phyloP scores from a whole-genome alignment of 352 stramenopile species.

The Phytophthora cactorum region DNA sequence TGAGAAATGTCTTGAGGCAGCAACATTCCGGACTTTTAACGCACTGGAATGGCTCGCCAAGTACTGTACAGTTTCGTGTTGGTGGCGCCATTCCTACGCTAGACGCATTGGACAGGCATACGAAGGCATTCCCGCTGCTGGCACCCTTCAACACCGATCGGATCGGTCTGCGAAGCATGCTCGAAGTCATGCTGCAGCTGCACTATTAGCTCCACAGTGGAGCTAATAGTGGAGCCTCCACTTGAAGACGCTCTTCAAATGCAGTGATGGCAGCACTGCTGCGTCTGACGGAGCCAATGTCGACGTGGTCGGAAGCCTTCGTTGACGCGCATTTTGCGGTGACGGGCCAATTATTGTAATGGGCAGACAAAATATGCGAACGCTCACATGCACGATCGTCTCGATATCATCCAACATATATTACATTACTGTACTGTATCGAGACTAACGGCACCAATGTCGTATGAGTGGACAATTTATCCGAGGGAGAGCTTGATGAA shows the following conservation, averaged over 20 bases:
- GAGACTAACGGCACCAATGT: too few relatives aligned
- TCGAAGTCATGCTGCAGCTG: conserved; percentile 11
- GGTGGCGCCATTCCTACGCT: conserved; percentile 14
- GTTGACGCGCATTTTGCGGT: neutral
- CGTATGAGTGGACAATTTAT: neutral
- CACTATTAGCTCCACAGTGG: neutral
- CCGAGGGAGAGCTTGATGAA: neutral
- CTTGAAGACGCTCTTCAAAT: neutral
- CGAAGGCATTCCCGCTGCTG: conserved; percentile 22
- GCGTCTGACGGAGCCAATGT: neutral
- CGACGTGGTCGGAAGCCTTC: neutral
- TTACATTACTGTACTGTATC: neutral
- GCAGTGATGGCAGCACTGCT: neutral
- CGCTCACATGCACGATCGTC: neutral
- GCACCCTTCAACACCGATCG: conserved; percentile 23
- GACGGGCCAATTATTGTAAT: neutral
- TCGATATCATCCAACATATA: neutral
- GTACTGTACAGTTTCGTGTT: conserved; percentile 7
- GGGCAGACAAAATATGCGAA: neutral
- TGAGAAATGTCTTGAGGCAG: conserved; percentile 19
- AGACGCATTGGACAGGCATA: conserved; percentile 10
- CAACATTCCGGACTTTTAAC: conserved; percentile 20
- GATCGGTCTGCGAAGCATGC: conserved; percentile 16
- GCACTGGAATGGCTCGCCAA: conserved; percentile 21
- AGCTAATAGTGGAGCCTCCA: too few relatives aligned